Evolutionary conservation across 495 filamentous ascomycete species (phyloP), one percentile per base, ranked within the genome.

Genomic region (Mycothermus thermophilus): DNA sequence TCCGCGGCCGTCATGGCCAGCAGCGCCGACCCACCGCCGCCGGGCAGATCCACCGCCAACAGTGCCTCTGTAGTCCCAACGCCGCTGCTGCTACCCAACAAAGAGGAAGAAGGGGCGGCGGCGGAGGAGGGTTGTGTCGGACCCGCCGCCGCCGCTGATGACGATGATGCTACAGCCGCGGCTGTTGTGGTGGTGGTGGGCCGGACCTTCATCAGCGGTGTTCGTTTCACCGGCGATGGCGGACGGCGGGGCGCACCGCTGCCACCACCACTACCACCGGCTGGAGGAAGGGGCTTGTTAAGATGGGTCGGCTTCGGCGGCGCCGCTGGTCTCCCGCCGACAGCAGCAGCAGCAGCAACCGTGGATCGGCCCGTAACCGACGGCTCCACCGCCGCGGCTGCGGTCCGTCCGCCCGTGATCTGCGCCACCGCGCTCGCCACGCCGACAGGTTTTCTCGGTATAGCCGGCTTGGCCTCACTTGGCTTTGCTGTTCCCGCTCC

Each of bases 281-380:
- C 34, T 10, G 51, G 54, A 2, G 66, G 65, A 8, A 55, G 45
- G n/a, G 64, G 48, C 34, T 54, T 67, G 32, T 63, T 64, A 9
- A 73, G 57, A 40, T 70, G 69, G 3, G 52, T 60, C 8, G 69
- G 69, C 34, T 73, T 73, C 5, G 66, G 67, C 23, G 65, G 61
- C 0, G 63, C 62, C 22, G 34, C 48, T 0, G 66, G 66, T 25
- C 44, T 44, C 38, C 10, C 15, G 2, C n/a, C 2, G 1, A 22
- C 7, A 38, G 44, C 24, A 27, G 43, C 15, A n/a, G 14, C 15
- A 3, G 32, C 8, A 12, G 24, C 23, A n/a, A 19, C 27, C 17
- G 16, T 23, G 1, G 43, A 31, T 4, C 26, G 27, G 25, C 27
- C 33, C 3, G 44, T 41, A 9, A 25, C 24, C 10, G 37, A 30